A percentile compares a stretch with the other conserved stretches of the same genome.
Evolutionary conservation across 768 basidiomycete species (phyloP).

Genomic region (Arthromyces matolae): DNA sequence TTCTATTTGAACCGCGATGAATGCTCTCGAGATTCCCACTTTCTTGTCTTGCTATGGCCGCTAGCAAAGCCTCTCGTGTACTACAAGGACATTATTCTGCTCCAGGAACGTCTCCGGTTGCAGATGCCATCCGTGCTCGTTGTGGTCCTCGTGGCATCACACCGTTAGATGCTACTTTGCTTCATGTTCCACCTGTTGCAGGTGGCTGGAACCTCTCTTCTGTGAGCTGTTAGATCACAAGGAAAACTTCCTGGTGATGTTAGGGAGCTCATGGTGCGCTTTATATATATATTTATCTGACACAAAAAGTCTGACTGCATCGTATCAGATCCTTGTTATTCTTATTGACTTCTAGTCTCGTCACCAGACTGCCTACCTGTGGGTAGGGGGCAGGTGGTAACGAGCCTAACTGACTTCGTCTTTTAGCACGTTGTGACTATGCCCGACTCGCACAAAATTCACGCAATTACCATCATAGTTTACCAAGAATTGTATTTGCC

Average conservation of each 20-base stretch:
- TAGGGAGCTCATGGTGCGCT: conserved; percentile 47
- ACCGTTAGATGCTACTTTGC: conserved; percentile 44
- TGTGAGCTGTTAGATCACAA: conserved; percentile 46
- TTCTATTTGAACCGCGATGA: neutral
- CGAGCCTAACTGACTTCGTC: no score
- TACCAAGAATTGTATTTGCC: conserved; percentile 47
- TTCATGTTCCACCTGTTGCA: conserved; percentile 46
- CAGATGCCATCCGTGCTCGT: conserved; percentile 46
- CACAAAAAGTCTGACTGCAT: neutral
- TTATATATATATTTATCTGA: neutral
- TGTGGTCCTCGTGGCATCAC: conserved; percentile 48
- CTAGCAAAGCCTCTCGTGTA: conserved; percentile 31
- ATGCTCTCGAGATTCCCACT: neutral
- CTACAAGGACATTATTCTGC: conserved; percentile 43
- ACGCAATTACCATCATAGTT: conserved; percentile 39
- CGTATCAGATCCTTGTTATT: conserved; percentile 42
- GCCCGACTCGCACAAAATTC: conserved; percentile 32
- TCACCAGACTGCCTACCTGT: no score
- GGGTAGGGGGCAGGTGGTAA: no score
- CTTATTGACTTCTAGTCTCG: no score
- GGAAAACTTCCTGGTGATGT: conserved; percentile 45
- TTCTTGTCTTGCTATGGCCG: neutral
- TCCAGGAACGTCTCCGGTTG: conserved; percentile 39
- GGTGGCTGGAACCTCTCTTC: conserved; percentile 48
- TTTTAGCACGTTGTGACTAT: conserved; percentile 38